Base-by-base conservation (phyloP, 805 yeast genomes). In the Yamadazyma endophytica region DNA sequence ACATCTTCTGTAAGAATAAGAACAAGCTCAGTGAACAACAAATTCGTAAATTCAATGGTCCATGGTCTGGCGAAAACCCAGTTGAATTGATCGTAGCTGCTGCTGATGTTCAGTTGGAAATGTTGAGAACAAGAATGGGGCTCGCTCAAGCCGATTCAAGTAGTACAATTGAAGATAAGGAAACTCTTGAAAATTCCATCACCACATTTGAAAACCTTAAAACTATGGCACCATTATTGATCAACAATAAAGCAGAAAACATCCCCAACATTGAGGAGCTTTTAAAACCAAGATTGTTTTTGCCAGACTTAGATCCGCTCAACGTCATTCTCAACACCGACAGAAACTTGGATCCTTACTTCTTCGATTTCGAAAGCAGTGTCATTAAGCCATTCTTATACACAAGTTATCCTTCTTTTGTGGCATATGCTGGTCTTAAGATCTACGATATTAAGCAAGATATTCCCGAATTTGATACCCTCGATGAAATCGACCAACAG, bases 221-320 rank as follows among this genome's bases (percentile, higher is more conserved):
- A 23, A 55, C 58, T 26, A 56, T 85, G 24, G 73, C 84, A 0
- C 77, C 79, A 11, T 53, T 63, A 28, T 64, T 90, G 42, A 66
- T 89, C 50, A 70, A 77, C 27, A 63, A 77, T 6, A 50, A 56
- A 13, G 62, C 79, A 6, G 61, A 63, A 13, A 63, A 74, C 7
- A 73, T 84, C 50, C 85, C 83, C 50, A 77, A 82, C 43, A 64
- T 72, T 35, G 64, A 62, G 3, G 77, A 79, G 35, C 58, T 86
- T 25, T 71, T 83, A 47, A 70, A 77, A 32, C 90, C 96, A 36
- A 75, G 90, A 46, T 61, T 90, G 32, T 75, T 64, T 42, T 70
- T 79, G 41, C 90, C 96, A 4, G 97, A 92, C 54, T 61, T 92
- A 43, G 94, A 87, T 54, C 97, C 98, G 14, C 69, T 89, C 75